Conservation (phyloP, 331 rosid species). For the Telfairia occidentalis region DNA sequence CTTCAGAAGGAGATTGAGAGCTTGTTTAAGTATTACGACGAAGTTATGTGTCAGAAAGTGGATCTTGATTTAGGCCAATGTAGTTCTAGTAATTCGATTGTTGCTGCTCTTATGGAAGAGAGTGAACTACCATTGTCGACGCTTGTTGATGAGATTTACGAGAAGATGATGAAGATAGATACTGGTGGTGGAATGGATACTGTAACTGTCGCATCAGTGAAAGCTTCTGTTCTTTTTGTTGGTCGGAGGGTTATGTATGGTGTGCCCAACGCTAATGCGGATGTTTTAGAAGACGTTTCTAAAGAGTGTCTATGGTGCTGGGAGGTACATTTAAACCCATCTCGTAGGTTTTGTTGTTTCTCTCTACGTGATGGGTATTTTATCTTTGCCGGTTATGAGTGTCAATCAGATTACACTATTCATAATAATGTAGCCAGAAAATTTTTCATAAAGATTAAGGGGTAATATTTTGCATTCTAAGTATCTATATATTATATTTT, state of each 20-base stretch:
- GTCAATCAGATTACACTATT: neutral
- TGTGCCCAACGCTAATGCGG: constrained; percentile 65
- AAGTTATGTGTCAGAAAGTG: constrained; percentile 29
- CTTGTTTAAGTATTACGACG: constrained; percentile 45
- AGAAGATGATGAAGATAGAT: constrained; percentile 22
- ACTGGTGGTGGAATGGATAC: constrained; percentile 24
- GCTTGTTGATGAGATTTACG: constrained; percentile 51
- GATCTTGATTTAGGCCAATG: constrained; percentile 28
- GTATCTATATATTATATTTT: neutral
- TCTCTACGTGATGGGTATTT: neutral
- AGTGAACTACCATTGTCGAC: constrained; percentile 61
- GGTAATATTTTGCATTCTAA: neutral
- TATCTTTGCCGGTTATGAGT: neutral
- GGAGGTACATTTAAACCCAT: constrained; percentile 47
- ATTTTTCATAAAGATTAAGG: neutral
- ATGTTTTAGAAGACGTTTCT: constrained; percentile 70
- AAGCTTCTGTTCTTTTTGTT: constrained; percentile 48
- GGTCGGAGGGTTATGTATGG: constrained; percentile 83
- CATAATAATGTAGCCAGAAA: neutral
- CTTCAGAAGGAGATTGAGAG: constrained; percentile 46
- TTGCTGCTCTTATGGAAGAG: constrained; percentile 72
- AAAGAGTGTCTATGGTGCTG: constrained; percentile 86
- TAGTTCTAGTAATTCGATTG: constrained; percentile 30
- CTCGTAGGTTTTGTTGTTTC: neutral
- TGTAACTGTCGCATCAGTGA: constrained; percentile 55